Evolutionary conservation across 495 filamentous ascomycete species (phyloP).

Genomic region (Neurospora sp.): DNA sequence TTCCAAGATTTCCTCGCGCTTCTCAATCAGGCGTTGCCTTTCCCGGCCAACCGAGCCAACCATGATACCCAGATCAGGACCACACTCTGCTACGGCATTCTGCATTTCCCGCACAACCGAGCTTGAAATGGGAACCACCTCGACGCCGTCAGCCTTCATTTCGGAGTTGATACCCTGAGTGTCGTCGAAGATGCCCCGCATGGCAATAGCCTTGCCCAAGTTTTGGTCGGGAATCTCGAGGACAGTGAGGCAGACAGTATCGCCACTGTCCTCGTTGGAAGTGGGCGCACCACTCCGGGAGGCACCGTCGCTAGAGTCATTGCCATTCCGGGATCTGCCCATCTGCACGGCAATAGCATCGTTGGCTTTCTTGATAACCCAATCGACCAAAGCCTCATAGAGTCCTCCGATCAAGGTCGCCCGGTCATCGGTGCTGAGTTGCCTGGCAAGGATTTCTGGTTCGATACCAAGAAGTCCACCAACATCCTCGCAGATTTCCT

Average conservation of each 20-base stretch:
- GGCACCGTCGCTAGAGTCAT: slow-evolving; percentile 51
- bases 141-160: slow-evolving; percentile 90
- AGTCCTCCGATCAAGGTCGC: slow-evolving; percentile 72
- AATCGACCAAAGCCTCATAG: slow-evolving; percentile 93
- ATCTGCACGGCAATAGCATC: slow-evolving; percentile 75
- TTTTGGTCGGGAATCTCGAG: slow-evolving; percentile 74
- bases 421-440: slow-evolving; percentile 75
- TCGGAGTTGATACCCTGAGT: slow-evolving; percentile 85
- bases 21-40: slow-evolving; percentile 68
- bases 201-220: slow-evolving; percentile 73
- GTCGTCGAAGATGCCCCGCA: slow-evolving; percentile 89
- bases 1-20: slow-evolving; percentile 71
- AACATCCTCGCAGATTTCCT: slow-evolving; percentile 84
- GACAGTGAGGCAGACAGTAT: slow-evolving; percentile 82
- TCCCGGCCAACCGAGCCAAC: slow-evolving; percentile 55
- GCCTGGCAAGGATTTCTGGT: slow-evolving; percentile 68
- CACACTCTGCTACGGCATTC: slow-evolving; percentile 65
- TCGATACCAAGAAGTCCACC: slow-evolving; percentile 77
- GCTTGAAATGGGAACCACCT: slow-evolving; percentile 54
- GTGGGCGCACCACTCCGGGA: slow-evolving; percentile 43
- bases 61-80: slow-evolving; percentile 71
- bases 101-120: slow-evolving; percentile 82
- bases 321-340: slow-evolving; percentile 44
- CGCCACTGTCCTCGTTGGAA: slow-evolving; percentile 56
- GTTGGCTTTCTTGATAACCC: slow-evolving; percentile 84